A percentile compares a stretch with the other conserved stretches of the same genome.
Evolutionary conservation across 2,329 filamentous ascomycete species (phyloP).

Genomic region (Cladosporium colombiae): DNA sequence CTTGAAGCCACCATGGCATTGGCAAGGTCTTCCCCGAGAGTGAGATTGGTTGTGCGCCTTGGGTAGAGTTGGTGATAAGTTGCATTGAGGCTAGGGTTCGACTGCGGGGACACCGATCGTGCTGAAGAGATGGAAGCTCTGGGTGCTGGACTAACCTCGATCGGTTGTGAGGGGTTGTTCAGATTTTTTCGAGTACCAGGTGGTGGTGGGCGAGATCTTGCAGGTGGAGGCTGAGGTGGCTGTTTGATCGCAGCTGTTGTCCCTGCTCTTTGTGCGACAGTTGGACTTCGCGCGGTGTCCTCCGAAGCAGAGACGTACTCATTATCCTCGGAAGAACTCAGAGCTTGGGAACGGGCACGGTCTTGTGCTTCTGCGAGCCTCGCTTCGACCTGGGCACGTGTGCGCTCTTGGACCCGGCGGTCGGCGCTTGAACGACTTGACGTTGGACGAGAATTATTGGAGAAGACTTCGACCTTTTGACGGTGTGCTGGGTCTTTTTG

Average conservation of each 20-base stretch:
- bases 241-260: background rate
- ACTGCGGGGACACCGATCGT: slow-evolving; percentile 28
- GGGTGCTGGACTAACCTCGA: slow-evolving; percentile 21
- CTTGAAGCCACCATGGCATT: slow-evolving; percentile 75
- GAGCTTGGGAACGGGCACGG: background rate
- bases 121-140: slow-evolving; percentile 1
- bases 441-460: background rate
- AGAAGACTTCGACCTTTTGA: background rate
- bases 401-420: slow-evolving; percentile 13
- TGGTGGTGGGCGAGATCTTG: slow-evolving; percentile 4
- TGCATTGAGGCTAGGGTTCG: slow-evolving; percentile 34
- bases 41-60: slow-evolving; percentile 45
- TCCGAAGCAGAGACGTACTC: slow-evolving; percentile 29
- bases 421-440: background rate
- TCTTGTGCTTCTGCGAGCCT: slow-evolving; percentile 7
- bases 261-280: slow-evolving; percentile 1
- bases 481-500: slow-evolving; percentile 3
- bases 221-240: slow-evolving; percentile 8
- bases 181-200: background rate
- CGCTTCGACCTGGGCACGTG: slow-evolving; percentile 15
- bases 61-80: slow-evolving; percentile 38
- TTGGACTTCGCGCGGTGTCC: slow-evolving; percentile 20
- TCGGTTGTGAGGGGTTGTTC: slow-evolving; percentile 20
- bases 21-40: slow-evolving; percentile 66
- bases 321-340: slow-evolving; percentile 13